Base-by-base conservation (phyloP, 306 rosid genomes). In the Glycine latifolia region DNA sequence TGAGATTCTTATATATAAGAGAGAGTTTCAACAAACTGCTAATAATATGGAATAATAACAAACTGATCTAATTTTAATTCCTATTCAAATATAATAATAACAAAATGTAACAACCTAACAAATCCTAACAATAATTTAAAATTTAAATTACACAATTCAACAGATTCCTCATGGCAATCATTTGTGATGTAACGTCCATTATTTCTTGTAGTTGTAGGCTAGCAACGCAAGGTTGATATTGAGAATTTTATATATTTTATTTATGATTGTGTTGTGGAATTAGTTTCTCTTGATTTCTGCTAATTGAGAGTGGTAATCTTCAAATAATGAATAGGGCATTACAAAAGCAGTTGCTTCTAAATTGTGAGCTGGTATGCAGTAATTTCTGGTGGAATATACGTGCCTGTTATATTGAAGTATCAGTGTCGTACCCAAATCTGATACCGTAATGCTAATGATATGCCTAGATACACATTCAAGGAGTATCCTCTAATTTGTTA, bases 211-310 rank as follows among this genome's bases (percentile, higher is more conserved):
- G 31, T 26, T 26, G 12, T 17, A 48, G 37, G 56, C 55, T 33
- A 47, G 53, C 69, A 39, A 59, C 41, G 48, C 77, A 58, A 41
- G 73, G 59, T 62, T 10, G 7, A 35, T 13, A 26, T 1, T 12
- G 66, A 58, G 56, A 13, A 1, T 55, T 33, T 56, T 10, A 13
- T 55, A 9, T 67, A 8, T 75, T 75, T 82, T 9, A 15, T 16
- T 67, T 56, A 56, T 46, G 20, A 56, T 20, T 10, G 4, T 70
- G 43, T 8, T 75, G 39, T 16, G 26, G 49, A 14, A 20, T 52
- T 47, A n/a, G 59, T 58, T 82, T 76, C 31, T 48, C 77, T 76
- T 75, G 65, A 68, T 59, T 48, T 77, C 67, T 68, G 49, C 49
- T 37, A 37, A 67, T 54, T 14, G 39, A 58, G 20, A 13, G 8